A percentile compares a stretch with the other conserved stretches of the same genome.
These are phyloP conservation scores for Solanum lignicaule DNA, from an alignment of 257 asterid genomes.

Conservation along the genomic window DNA sequence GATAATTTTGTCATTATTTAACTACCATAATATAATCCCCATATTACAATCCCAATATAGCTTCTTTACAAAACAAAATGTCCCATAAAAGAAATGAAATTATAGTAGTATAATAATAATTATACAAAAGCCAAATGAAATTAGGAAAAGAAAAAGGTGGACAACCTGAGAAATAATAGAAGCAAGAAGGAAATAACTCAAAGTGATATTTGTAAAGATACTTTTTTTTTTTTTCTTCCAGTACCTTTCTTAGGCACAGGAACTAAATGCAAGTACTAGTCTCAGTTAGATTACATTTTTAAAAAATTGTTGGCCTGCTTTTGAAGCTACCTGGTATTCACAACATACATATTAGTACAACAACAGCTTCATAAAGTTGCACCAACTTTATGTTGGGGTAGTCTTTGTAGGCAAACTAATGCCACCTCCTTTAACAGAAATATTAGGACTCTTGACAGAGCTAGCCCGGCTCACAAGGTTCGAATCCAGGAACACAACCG, in stretches of 20 bases:
- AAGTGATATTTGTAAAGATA: constrained; percentile 11
- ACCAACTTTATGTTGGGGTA: constrained; percentile 18
- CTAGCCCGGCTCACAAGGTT: constrained; percentile 67
- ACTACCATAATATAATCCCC: background rate
- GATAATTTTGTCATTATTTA: background rate
- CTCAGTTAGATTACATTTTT: constrained; percentile 34
- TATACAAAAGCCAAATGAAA: background rate
- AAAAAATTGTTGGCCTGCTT: constrained; percentile 35
- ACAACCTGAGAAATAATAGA: background rate
- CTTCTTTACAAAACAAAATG: background rate
- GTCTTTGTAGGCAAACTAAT: constrained; percentile 37
- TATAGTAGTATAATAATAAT: background rate
- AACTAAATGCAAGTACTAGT: constrained; percentile 28
- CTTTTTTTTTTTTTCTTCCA: background rate
- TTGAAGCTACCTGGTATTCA: constrained; percentile 40
- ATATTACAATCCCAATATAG: background rate
- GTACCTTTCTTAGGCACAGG: constrained; percentile 18
- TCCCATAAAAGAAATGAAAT: background rate
- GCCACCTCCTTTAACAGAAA: constrained; percentile 69
- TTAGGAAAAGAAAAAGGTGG: background rate
- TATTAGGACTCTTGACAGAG: constrained; percentile 29
- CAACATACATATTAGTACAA: constrained; percentile 15
- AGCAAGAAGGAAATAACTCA: background rate
- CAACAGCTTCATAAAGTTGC: constrained; percentile 24
- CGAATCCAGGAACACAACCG: constrained; percentile 63